A percentile compares a stretch with the other conserved stretches of the same genome.
phyloP scores from a whole-genome alignment of 371 early-diverging fungal species.

The Vittaforma corneae region DNA sequence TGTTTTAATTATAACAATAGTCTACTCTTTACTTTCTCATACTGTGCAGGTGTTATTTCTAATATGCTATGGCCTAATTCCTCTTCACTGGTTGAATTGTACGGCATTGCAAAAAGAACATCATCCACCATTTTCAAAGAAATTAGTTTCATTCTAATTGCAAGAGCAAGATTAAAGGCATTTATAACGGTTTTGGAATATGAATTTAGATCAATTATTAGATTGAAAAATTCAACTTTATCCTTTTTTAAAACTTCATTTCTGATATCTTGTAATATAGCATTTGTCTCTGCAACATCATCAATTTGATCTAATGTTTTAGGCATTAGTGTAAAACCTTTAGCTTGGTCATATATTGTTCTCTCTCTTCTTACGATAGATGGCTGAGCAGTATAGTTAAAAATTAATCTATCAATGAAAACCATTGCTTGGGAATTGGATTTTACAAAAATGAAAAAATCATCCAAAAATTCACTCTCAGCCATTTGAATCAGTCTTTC shows the following conservation, averaged over 20 bases:
- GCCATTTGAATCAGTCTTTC: slow-evolving; percentile 5
- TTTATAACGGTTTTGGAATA: slow-evolving; percentile 58
- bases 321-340: slow-evolving; percentile 14
- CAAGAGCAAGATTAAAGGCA: slow-evolving; percentile 53
- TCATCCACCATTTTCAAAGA: slow-evolving; percentile 11
- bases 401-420: slow-evolving; percentile 10
- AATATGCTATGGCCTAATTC: slow-evolving; percentile 26
- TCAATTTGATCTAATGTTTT: slow-evolving; percentile 2
- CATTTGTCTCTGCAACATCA: slow-evolving; percentile 18
- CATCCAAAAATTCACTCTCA: slow-evolving; percentile 3
- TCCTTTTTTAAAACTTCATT: slow-evolving; percentile 24
- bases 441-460: slow-evolving; percentile 3
- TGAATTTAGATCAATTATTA: slow-evolving; percentile 42
- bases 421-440: background rate
- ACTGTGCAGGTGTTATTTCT: slow-evolving; percentile 25
- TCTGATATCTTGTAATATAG: slow-evolving; percentile 32
- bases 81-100: background rate
- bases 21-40: too few relatives aligned
- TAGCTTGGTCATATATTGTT: slow-evolving; percentile 8
- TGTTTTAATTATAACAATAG: too few relatives aligned
- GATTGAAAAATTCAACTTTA: slow-evolving; percentile 34
- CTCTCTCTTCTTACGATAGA: slow-evolving; percentile 8
- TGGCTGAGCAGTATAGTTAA: background rate
- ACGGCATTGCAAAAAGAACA: slow-evolving; percentile 8
- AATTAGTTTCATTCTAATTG: slow-evolving; percentile 48